Evolutionary conservation across 139 green algal genomes (phyloP).

Genomic region (Edaphochlamys debaryana): DNA sequence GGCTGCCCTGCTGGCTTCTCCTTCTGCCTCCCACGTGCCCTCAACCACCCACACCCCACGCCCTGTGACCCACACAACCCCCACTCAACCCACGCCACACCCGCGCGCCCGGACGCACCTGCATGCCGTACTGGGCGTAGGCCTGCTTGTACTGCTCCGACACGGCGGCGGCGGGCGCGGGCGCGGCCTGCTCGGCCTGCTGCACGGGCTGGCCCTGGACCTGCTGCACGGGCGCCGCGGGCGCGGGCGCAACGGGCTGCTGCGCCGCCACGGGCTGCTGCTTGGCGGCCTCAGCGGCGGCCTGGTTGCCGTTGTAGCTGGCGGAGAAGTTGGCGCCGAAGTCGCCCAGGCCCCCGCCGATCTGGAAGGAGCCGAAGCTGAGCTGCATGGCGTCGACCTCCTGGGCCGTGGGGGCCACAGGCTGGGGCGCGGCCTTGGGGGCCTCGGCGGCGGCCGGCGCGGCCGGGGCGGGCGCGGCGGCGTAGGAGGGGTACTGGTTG

Average conservation of each 20-base stretch:
- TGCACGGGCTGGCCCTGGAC: not conserved
- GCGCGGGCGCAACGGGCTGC: conserved; percentile 5
- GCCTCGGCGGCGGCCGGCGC: not conserved
- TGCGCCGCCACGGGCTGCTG: not conserved
- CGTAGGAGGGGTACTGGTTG: conserved; percentile 31
- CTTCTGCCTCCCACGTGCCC: too few species aligned
- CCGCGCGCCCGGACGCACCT: too few species aligned
- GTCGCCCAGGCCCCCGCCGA: conserved; percentile 43
- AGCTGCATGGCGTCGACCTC: conserved; percentile 51
- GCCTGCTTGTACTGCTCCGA: conserved; percentile 28
- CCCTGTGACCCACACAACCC: too few species aligned
- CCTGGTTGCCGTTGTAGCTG: not conserved
- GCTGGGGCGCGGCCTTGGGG: conserved; percentile 7
- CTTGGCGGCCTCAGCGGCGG: not conserved
- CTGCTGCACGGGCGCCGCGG: not conserved
- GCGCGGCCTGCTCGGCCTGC: not conserved
- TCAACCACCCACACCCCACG: too few species aligned
- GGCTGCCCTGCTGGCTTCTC: too few species aligned
- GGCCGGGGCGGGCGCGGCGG: not conserved
- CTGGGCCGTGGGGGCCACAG: not conserved
- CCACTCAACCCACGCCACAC: too few species aligned
- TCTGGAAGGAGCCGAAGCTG: conserved; percentile 52
- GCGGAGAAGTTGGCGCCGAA: conserved; percentile 48
- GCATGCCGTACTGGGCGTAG: conserved; percentile 25
- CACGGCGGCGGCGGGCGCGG: not conserved